Evolutionary conservation across 441 rosid species (phyloP), one percentile per base, ranked within the genome.

Genomic region (Mallotus repandus): DNA sequence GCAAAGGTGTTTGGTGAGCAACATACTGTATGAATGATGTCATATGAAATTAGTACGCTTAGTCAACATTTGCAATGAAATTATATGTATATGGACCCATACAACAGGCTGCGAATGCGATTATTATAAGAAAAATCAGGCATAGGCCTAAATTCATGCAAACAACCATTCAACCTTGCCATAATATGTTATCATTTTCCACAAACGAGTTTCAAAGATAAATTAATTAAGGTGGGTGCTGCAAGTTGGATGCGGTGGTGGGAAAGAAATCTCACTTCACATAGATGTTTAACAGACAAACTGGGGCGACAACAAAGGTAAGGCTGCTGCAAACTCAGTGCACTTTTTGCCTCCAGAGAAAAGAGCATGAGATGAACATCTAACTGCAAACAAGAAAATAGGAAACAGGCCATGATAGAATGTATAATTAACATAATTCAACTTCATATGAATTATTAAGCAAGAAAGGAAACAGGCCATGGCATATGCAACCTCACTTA

Each of bases 301-400:
- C 78, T 83, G 38, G 85, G 86, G 70, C 83, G 81, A 75, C 92
- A 84, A 74, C 88, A 82, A 54, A 87, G 80, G 80, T 85, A 84
- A n/a, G 91, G 93, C 81, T 80, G 87, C 85, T 83, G 83, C 81
- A 91, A 76, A 70, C 67, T 69, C 53, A 86, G 89, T 45, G 78
- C 56, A 60, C 74, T 78, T 80, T 78, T 74, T 79, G 86, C 80
- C 72, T 86, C 89, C 73, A 86, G 60, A 15, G 93, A 79, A 55
- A 85, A 68, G 59, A 89, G 91, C 88, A 79, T 79, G 48, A 89
- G 79, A 79, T 85, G 84, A 56, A 91, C 58, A 71, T 84, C 84
- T 57, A 80, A 58, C 93, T 90, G 91, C 78, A 74, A 61, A 68
- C 43, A 63, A 71, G 65, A 48, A 71, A 64, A n/a, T n/a, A 64